Conservation (phyloP, 78 protist species). For the Dictyostelium capitatum region DNA sequence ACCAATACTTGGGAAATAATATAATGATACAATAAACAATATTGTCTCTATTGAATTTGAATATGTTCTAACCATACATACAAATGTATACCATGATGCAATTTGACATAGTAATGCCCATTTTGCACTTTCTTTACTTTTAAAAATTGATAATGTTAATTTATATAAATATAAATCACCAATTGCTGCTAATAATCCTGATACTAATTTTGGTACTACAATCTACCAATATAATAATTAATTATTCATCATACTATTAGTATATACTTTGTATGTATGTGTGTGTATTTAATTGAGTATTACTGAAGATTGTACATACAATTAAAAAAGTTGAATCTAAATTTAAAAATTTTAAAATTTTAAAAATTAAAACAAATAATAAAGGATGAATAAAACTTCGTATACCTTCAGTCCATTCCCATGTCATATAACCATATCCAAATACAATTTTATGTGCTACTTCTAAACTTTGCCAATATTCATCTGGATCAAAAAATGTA, state of each 20-base stretch:
- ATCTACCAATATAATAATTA: background rate
- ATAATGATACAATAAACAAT: slow-evolving; percentile 51
- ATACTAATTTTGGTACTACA: slow-evolving; percentile 71
- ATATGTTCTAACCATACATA: slow-evolving; percentile 79
- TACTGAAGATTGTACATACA: no score
- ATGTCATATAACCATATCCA: slow-evolving; percentile 89
- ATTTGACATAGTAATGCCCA: slow-evolving; percentile 65
- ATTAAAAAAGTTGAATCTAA: slow-evolving; percentile 70
- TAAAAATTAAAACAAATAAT: slow-evolving; percentile 43
- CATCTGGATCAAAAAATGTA: slow-evolving; percentile 89
- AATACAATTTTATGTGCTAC: slow-evolving; percentile 87
- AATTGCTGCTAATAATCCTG: slow-evolving; percentile 48
- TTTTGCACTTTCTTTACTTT: slow-evolving; percentile 44
- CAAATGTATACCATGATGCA: slow-evolving; percentile 62
- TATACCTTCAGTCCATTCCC: slow-evolving; percentile 91
- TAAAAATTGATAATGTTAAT: slow-evolving; percentile 36
- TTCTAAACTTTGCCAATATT: slow-evolving; percentile 90
- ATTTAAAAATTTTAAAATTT: slow-evolving; percentile 44
- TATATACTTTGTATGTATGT: no score
- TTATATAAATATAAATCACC: slow-evolving; percentile 70
- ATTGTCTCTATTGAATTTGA: slow-evolving; percentile 85
- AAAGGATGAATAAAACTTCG: slow-evolving; percentile 86
- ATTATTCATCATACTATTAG: background rate
- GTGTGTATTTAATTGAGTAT: background rate
- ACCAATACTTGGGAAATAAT: slow-evolving; percentile 60